Conservation (phyloP, 495 filamentous ascomycete genomes). For the Geopyxis carbonaria region DNA sequence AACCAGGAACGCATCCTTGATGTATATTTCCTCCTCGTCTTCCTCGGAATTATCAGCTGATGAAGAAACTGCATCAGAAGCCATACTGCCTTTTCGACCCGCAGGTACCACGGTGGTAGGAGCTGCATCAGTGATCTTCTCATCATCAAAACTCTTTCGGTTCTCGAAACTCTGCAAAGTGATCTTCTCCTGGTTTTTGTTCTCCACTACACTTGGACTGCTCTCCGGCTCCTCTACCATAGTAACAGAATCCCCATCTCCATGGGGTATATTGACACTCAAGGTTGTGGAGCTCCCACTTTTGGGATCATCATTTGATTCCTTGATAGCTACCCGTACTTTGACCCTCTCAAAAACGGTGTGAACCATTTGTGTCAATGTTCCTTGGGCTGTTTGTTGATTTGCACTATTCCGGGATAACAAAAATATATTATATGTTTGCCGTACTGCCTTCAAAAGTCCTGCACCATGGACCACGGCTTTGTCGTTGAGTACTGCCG, state of each 20-base stretch:
- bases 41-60: constrained; percentile 43
- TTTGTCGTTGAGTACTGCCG: constrained; percentile 93
- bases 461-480: constrained; percentile 96
- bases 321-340: constrained; percentile 70
- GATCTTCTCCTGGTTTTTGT: constrained; percentile 48
- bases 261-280: constrained; percentile 8
- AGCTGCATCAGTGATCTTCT: constrained; percentile 73
- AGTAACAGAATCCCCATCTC: constrained; percentile 4
- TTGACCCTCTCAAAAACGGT: constrained; percentile 95
- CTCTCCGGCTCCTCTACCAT: constrained; percentile 32
- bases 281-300: constrained; percentile 13
- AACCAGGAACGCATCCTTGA: constrained; percentile 90
- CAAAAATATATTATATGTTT: constrained; percentile 97
- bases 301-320: constrained; percentile 34
- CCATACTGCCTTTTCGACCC: constrained; percentile 39
- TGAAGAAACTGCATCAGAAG: constrained; percentile 27
- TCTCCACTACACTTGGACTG: constrained; percentile 24
- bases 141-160: constrained; percentile 82
- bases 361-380: constrained; percentile 94
- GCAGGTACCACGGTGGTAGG: constrained; percentile 78
- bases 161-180: constrained; percentile 93
- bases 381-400: constrained; percentile 91
- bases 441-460: constrained; percentile 89
- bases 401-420: constrained; percentile 79
- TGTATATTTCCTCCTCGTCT: constrained; percentile 88